Evolutionary conservation across 768 basidiomycete species (phyloP), one percentile per base, ranked within the genome.

Genomic region (Leccinellum rugosiceps): DNA sequence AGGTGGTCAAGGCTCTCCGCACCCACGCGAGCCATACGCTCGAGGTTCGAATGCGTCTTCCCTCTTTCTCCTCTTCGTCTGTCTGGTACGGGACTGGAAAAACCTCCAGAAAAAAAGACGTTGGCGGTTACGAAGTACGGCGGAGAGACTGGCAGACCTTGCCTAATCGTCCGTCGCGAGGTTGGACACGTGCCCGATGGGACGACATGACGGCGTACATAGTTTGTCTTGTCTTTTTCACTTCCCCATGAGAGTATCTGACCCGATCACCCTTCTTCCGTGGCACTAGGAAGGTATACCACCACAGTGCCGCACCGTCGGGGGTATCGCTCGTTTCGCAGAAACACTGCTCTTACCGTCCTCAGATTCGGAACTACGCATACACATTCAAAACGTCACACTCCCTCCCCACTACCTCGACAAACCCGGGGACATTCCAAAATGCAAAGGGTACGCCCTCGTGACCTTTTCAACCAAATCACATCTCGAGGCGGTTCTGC

Each of bases 361-460:
- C 25, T 32, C 32, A 3, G 34, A 45, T n/a, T 7, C 15, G 6
- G 38, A 19, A 17, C 47, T 56, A 28, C 4, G 46, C 5, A 44
- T 66, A 21, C 71, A 69, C 21, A 65, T 91, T 5, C 85, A 92
- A 65, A 60, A 68, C 35, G 75, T 93, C 43, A 59, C 71, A 2
- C 76, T 89, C 26, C 87, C 85, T 13, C 75, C 81, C 1, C 87
- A 91, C 63, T 80, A 86, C 66, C 78, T 81, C 49, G 88, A 89
- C 66, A 77, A 76, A 52, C 78, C 81, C 14, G 81, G 73, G 2
- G 77, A 80, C 25, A 62, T 72, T 14, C 83, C 86, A 2, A 80
- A 78, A 53, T 86, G 80, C 70, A 92, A 87, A 75, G 87, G 88
- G 2, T 92, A 92, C 59, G 88, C 89, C 0, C 80, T 93, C 28